Evolutionary conservation across 78 protist species (phyloP), one percentile per base, ranked within the genome.

Genomic region (Tieghemostelium lacteum): DNA sequence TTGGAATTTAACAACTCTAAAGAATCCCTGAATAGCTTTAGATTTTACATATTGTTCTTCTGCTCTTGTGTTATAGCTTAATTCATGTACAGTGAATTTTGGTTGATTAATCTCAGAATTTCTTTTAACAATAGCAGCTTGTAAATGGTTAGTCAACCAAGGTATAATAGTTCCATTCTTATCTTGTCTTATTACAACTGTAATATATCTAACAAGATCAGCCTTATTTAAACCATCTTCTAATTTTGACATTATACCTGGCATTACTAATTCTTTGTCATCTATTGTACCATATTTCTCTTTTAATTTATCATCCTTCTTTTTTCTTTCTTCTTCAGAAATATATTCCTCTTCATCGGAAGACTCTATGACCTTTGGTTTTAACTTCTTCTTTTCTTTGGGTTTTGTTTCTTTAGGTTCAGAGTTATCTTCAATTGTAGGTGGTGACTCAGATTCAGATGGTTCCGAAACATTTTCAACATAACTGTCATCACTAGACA

Each of bases 261-360:
- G 45, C 20, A 66, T 20, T 3, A 66, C 34, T 2, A 31, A 66
- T 22, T 66, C 73, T n/a, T 37, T 40, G 14, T 66, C 73, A 58
- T n/a, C n/a, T n/a, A n/a, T 50, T 54, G 16, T 28, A 54, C 16
- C 63, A 57, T 57, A 19, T 60, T 0, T 55, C 37, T 31, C n/a
- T 31, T 49, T 55, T 1, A 10, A 54, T 33, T 28, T 74, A 6
- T 39, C 55, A n/a, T 6, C 28, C 19, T 50, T 74, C 40, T 42
- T 74, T n/a, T 74, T 55, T 31, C 58, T 36, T 33, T 72, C 76
- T 33, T 72, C 62, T 26, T 72, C 62, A n/a, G 10, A 64, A 28
- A 39, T 29, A 24, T 45, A 64, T 19, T 72, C 76, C 28, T 72
- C 76, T 55, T 10, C 61, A 36, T 45, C 52, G 10, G 10, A 45